Evolutionary conservation across 768 basidiomycete genomes (phyloP), one percentile per base, ranked within the genome.

Genomic region (Suillus alpinus): DNA sequence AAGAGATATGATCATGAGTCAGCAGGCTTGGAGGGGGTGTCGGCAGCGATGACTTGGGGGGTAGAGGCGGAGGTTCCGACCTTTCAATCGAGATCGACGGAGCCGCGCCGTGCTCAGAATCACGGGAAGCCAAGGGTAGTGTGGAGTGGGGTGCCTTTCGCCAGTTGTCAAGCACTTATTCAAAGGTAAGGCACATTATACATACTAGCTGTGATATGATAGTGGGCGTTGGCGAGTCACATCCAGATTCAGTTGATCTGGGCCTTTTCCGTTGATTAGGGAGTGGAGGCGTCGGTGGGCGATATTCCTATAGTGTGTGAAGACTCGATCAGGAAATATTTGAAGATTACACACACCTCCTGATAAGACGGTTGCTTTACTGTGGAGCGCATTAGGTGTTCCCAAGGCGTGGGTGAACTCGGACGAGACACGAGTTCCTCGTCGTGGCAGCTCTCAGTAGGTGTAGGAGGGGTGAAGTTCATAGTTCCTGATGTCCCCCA

Each of bases 241-340:
- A 68, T 71, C 66, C 80, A 71, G 66, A 65, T 41, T 71, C 72
- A 14, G 58, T 52, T n/a, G 68, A 70, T 51, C 70, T 73, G 34
- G 69, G 73, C 67, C 74, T 76, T 65, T 75, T 76, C 49, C 74
- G 71, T 37, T 68, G 61, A 36, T 72, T 34, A 20, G 76, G 78
- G 29, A 84, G 70, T 31, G 84, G 84, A 3, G 84, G 84, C 1
- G 84, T 86, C 5, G 84, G 84, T 47, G 84, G 83, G n/a, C 84
- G 79, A 68, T 83, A 86, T 37, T 76, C 70, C 84, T 84, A 58
- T 4, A 53, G 16, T 66, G 43, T 36, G 44, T 50, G 59, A 56
- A 62, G 53, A 18, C 37, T 39, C 36, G 39, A 39, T 55, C 53
- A 23, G 53, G 53, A 39, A 29, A 39, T 39, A 55, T 18, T 26